Base-by-base conservation (phyloP, 345 rosid genomes). In the Eucalyptus paniculata region DNA sequence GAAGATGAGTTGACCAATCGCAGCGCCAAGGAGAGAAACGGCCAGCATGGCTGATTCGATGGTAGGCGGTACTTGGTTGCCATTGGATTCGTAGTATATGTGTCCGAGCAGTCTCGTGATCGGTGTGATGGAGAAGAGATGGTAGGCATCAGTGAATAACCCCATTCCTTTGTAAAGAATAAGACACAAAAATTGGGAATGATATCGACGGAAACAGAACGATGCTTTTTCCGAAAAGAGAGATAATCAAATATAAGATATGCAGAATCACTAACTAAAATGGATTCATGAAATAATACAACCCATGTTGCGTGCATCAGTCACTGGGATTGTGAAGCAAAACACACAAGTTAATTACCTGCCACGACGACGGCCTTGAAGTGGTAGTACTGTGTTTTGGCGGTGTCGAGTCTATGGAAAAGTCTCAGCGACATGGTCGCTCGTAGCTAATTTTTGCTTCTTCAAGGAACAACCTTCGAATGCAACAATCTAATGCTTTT, bases 81-180 rank as follows among this genome's bases (percentile, higher is more conserved):
- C n/a, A n/a, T n/a, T n/a, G n/a, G n/a, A n/a, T n/a, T n/a, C 51
- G 89, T 93, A 93, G 91, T 95, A 94, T 50, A 93, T 89, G 30
- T 89, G 58, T 26, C 90, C 92, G 24, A 95, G 80, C 24, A 95
- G 69, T 2, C n/a, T 91, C 88, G 77, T 50, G 89, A 95, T 90
- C 4, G 95, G 93, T 15, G 96, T 90, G 90, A 95, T 88, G 21
- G 94, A 95, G 90, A 91, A 94, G 92, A 95, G 92, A 62, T 94
- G 94, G 60, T 95, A 95, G 62, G 95, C 92, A 85, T 94, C 96
- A n/a, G 91, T 91, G 93, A 95, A 95, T 65, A 95, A 91, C 1
- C 96, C 96, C 95, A 95, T 94, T 3, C 95, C 95, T 69, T 86
- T 24, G 21, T 82, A 26, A 62, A 62, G 34, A 14, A 62, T 62